phyloP scores from a whole-genome alignment of 2,329 filamentous ascomycete species.

The Chaetomiaceae sp. region DNA sequence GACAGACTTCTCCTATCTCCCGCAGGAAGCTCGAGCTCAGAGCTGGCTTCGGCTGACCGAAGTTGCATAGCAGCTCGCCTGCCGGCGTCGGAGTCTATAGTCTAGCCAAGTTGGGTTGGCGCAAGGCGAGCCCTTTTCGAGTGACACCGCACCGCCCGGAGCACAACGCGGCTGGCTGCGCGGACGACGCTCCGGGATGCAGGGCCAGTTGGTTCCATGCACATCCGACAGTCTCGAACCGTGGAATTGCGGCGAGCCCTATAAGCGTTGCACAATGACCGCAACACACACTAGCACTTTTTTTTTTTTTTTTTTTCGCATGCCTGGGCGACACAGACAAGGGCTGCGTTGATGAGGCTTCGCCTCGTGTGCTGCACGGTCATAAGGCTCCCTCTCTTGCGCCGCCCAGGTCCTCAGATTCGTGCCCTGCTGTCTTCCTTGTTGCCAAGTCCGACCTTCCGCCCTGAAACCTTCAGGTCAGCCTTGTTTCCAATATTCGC shows the following conservation, averaged over 20 bases:
- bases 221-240: not conserved
- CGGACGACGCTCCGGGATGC: not conserved
- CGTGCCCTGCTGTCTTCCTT: not conserved
- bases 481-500: not conserved
- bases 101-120: not conserved
- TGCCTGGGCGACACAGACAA: not conserved
- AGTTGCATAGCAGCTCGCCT: too few species aligned
- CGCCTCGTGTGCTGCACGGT: not conserved
- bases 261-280: not conserved
- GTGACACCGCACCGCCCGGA: too few species aligned
- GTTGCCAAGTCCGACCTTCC: not conserved
- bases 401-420: not conserved
- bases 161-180: not conserved
- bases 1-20: not conserved
- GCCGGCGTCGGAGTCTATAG: too few species aligned
- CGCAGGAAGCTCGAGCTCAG: not conserved
- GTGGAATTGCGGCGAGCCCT: conserved; percentile 5
- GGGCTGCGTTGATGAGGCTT: not conserved
- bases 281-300: not conserved
- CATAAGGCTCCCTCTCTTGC: not conserved
- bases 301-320: not conserved
- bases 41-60: too few species aligned
- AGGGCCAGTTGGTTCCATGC: not conserved
- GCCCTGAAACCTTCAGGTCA: not conserved
- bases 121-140: too few species aligned